These are phyloP conservation scores for Chlamydomonas sp. DNA, from an alignment of 139 green algal species.

Conservation along the genomic window DNA sequence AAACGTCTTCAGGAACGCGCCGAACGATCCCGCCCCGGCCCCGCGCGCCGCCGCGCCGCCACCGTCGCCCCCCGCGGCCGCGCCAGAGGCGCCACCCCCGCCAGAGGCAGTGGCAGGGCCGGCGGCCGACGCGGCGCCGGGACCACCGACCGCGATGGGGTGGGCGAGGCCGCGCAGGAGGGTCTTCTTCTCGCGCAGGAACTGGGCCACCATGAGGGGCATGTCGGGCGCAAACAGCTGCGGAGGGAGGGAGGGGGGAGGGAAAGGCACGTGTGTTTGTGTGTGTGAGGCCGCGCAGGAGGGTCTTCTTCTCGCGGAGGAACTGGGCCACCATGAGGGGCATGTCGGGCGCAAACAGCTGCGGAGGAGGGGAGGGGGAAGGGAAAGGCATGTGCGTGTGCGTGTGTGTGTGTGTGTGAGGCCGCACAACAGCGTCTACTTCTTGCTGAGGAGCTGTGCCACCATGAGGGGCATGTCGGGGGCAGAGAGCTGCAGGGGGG, in stretches of 20 bases:
- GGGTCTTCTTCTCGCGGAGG: constrained; percentile 46
- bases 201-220: constrained; percentile 62
- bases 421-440: constrained; percentile 25
- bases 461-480: constrained; percentile 76
- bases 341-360: constrained; percentile 72
- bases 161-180: constrained; percentile 78
- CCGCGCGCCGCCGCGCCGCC: too few species aligned
- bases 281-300: constrained; percentile 78
- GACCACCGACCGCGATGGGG: too few species aligned
- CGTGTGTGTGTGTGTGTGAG: not conserved
- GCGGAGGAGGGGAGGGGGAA: not conserved
- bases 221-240: constrained; percentile 71
- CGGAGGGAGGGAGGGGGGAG: not conserved
- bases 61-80: too few species aligned
- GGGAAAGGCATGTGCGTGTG: too few species aligned
- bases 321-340: constrained; percentile 68
- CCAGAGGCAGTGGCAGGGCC: too few species aligned
- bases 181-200: constrained; percentile 54
- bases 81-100: too few species aligned
- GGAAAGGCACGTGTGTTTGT: too few species aligned
- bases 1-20: constrained; percentile 69
- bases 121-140: too few species aligned
- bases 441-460: constrained; percentile 54
- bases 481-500: too few species aligned
- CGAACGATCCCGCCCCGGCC: too few species aligned